phyloP scores from a whole-genome alignment of 1,284 basidiomycete species.

The Ceratobasidium sp. region DNA sequence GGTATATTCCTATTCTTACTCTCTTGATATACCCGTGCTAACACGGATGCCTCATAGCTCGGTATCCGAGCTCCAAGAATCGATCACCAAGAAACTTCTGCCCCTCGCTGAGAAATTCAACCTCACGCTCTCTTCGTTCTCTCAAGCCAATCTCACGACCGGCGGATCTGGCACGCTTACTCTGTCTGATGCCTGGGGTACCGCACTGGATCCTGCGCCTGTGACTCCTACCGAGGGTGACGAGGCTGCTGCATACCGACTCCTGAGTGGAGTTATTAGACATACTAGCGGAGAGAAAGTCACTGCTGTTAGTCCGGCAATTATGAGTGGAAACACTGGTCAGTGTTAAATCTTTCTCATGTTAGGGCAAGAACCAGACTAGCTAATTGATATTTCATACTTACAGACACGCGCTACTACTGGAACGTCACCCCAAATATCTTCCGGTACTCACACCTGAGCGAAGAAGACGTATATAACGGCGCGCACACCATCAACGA shows the following conservation, averaged over 20 bases:
- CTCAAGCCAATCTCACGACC: slow-evolving; percentile 44
- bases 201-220: slow-evolving; percentile 66
- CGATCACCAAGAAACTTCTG: slow-evolving; percentile 59
- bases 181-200: slow-evolving; percentile 58
- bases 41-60: slow-evolving; percentile 53
- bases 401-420: slow-evolving; percentile 63
- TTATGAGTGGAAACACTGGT: slow-evolving; percentile 61
- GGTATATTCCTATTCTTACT: slow-evolving; percentile 51
- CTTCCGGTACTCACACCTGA: slow-evolving; percentile 61
- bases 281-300: slow-evolving; percentile 49
- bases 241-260: slow-evolving; percentile 58
- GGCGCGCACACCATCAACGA: slow-evolving; percentile 75
- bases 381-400: background rate
- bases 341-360: slow-evolving; percentile 32
- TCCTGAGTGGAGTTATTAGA: slow-evolving; percentile 64
- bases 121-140: slow-evolving; percentile 66
- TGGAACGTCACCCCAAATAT: slow-evolving; percentile 64
- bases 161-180: slow-evolving; percentile 52
- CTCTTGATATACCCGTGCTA: background rate
- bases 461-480: slow-evolving; percentile 47
- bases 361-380: background rate
- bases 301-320: slow-evolving; percentile 61
- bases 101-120: slow-evolving; percentile 61
- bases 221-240: slow-evolving; percentile 58
- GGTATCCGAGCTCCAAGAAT: slow-evolving; percentile 58